These are phyloP conservation scores for Homolaphlyctis polyrhiza DNA, from an alignment of 371 early-diverging fungal genomes.

Conservation along the genomic window DNA sequence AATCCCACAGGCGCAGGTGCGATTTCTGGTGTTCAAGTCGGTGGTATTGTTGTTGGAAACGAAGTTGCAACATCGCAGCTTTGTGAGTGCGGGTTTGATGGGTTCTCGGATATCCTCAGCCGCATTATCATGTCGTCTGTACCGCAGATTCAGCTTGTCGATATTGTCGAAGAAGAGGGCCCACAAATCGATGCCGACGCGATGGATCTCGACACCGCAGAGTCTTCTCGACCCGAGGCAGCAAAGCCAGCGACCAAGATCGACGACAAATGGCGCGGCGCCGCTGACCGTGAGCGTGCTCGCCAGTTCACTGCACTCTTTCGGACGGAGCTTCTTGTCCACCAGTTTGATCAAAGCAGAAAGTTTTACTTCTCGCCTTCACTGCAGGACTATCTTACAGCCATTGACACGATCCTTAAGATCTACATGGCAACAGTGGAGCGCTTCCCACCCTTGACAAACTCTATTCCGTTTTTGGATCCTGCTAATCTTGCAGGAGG, in stretches of 20 bases:
- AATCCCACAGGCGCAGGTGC: background rate
- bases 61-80: constrained; percentile 40
- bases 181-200: constrained; percentile 7
- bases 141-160: constrained; percentile 23
- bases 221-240: background rate
- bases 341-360: constrained; percentile 10
- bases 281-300: background rate
- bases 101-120: constrained; percentile 41
- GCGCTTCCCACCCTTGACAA: constrained; percentile 33
- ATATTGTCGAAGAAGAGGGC: constrained; percentile 36
- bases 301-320: constrained; percentile 32
- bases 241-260: background rate
- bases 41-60: constrained; percentile 40
- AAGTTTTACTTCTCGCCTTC: constrained; percentile 37
- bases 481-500: constrained; percentile 38
- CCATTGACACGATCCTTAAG: constrained; percentile 38
- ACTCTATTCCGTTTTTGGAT: constrained; percentile 47
- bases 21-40: constrained; percentile 34
- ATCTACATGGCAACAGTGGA: constrained; percentile 35
- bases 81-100: constrained; percentile 38
- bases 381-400: constrained; percentile 32
- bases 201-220: constrained; percentile 6
- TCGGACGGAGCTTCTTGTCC: constrained; percentile 37
- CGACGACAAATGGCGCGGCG: constrained; percentile 5
- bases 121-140: constrained; percentile 21